Evolutionary conservation across 441 rosid genomes (phyloP), one percentile per base, ranked within the genome.

Genomic region (Daphne laureola): DNA sequence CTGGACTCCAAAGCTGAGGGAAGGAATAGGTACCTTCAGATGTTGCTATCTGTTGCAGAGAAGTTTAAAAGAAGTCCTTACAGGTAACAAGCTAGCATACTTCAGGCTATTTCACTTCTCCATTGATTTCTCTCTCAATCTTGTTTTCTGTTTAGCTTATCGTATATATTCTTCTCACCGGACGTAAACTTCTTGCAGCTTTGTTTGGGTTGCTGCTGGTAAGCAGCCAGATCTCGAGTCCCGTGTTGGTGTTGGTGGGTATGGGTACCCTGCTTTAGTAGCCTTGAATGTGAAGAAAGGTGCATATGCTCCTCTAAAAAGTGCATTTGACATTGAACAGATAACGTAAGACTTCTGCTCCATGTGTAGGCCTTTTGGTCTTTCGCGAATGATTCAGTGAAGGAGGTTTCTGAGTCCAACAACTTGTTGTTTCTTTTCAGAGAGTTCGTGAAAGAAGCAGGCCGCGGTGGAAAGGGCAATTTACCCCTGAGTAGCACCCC

Each of bases 1-100:
- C 78, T 93, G 69, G 99, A 93, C 71, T 79, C 96, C 71, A 90
- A 90, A 74, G 99, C 99, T 2, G 96, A 87, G 68, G 99, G 99
- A 70, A 87, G 99, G 66, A 93, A 90, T 67, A 79, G 73, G 66
- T 90, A 93, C 72, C 73, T 93, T 47, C 66, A 85, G 66, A 86
- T 81, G 79, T 51, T 93, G 54, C 71, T 93, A 65, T 72, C 89
- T 13, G 97, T 79, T 66, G 95, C 97, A 12, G 96, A 93, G 70
- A 90, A 85, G 75, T 90, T 85, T 57, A 93, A 82, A 71, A 80
- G 75, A 63, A 84, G 80, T 63, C 99, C 97, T 54, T 93, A 87
- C 79, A 89, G 98, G 98, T 77, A 75, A 63, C 9, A 4, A 7
- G 38, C 38, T 2, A 31, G 38, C 38, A 31, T 31, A 31, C 73